phyloP scores from a whole-genome alignment of 257 asterid species.

The Capsicum pubescens region DNA sequence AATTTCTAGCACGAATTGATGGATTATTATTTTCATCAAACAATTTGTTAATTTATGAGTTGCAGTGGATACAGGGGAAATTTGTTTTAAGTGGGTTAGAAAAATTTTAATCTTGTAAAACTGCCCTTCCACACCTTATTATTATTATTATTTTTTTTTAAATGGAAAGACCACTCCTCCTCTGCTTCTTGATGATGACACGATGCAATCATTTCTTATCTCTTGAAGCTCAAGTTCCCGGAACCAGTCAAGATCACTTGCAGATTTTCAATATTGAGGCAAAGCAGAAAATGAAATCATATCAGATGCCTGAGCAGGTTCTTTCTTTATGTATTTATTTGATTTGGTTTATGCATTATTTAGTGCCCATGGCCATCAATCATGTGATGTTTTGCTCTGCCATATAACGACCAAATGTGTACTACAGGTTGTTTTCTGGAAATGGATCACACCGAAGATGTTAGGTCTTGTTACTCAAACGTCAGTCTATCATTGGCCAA shows the following conservation, averaged over 20 bases:
- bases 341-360: constrained; percentile 4
- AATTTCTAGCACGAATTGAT: not conserved
- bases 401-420: constrained; percentile 14
- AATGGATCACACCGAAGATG: constrained; percentile 94
- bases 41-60: not conserved
- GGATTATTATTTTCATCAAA: constrained; percentile 12
- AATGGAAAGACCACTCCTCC: not conserved
- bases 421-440: constrained; percentile 93
- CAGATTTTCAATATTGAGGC: constrained; percentile 99
- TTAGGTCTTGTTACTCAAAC: constrained; percentile 94
- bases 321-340: not conserved
- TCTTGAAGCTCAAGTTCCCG: constrained; percentile 92
- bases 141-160: not conserved
- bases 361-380: constrained; percentile 11
- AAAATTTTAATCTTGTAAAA: not conserved
- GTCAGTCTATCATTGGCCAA: constrained; percentile 93
- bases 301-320: constrained; percentile 99
- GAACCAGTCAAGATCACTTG: constrained; percentile 94
- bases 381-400: constrained; percentile 26
- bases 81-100: not conserved
- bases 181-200: not conserved
- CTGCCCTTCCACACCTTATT: not conserved
- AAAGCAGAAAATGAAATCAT: constrained; percentile 87
- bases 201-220: constrained; percentile 28
- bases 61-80: not conserved